Base-by-base conservation (phyloP, 495 filamentous ascomycete genomes). In the Apodospora peruviana region DNA sequence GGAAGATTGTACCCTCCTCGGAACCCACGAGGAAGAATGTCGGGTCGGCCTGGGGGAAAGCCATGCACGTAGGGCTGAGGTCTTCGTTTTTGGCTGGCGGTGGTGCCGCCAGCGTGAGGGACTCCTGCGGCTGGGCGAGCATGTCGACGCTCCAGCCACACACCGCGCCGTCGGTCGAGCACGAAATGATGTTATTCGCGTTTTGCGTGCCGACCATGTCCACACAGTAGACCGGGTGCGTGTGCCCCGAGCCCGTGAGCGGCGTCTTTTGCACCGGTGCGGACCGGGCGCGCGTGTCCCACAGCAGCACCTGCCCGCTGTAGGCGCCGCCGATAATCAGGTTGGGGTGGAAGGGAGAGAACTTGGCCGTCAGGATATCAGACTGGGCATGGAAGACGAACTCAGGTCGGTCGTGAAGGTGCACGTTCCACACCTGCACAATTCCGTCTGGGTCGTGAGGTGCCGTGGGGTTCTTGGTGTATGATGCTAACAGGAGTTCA, bases 101-200 rank as follows among this genome's bases (percentile, higher is more conserved):
- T n/a, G 93, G 94, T 1, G 87, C 84, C 19, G 77, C 80, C 18
- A 99, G 79, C 45, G 91, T 86, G 29, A 99, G 79, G 36, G 85
- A 83, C 70, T 99, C 94, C 68, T 96, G 90, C 0, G 94, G 94
- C 59, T 94, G 85, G 1, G 89, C 85, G 27, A 99, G 83, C 90
- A 97, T 97, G 69, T 97, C 94, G 10, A 95, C 84, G 16, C 85
- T 87, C 94, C 94, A 99, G 39, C 88, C 86, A 67, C 94, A 97
- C 51, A 97, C 87, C 27, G 91, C 88, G 48, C 94, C 94, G 59
- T 99, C 94, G 0, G 94, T 99, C 3, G 90, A 96, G 61, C 85
- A 87, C 17, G 89, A 94, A 47, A 99, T 83, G 63, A 99, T 95
- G 61, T 97, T 97, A 67, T 96, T 93, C 42, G 94, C 94, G 66